Percentiles rank a stretch among this genome's conserved stretches.
Evolutionary conservation across 2,329 filamentous ascomycete genomes (phyloP).

Genomic region (Beauveria sp.): DNA sequence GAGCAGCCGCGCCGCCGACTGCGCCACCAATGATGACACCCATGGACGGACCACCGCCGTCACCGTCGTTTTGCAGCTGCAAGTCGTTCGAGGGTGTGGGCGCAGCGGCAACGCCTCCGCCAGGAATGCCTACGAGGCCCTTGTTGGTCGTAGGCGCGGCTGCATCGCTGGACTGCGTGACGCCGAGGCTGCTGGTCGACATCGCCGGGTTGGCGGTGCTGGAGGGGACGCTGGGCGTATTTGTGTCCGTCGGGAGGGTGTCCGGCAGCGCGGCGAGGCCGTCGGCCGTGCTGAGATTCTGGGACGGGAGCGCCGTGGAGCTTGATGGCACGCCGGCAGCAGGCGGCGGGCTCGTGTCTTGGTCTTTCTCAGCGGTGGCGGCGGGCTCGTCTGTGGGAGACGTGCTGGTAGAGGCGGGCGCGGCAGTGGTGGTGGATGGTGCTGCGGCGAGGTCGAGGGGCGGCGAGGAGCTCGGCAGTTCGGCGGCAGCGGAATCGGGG

Average conservation of each 20-base stretch:
- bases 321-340: background rate
- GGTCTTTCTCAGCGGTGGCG: background rate
- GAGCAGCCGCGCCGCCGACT: conserved; percentile 37
- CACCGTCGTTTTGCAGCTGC: background rate
- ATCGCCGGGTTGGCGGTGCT: background rate
- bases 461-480: background rate
- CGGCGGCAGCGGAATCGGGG: background rate
- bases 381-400: background rate
- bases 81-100: background rate
- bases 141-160: background rate
- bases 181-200: background rate
- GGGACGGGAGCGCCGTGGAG: background rate
- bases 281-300: background rate
- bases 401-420: background rate
- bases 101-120: background rate
- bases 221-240: background rate
- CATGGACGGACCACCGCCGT: conserved; percentile 15
- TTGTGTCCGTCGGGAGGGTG: background rate
- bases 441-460: background rate
- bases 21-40: conserved; percentile 43
- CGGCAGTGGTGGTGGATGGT: background rate
- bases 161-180: background rate
- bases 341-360: background rate
- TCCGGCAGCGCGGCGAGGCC: background rate
- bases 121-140: background rate